Evolutionary conservation across 257 asterid genomes (phyloP), one percentile per base, ranked within the genome.

Genomic region (Lantana camara): DNA sequence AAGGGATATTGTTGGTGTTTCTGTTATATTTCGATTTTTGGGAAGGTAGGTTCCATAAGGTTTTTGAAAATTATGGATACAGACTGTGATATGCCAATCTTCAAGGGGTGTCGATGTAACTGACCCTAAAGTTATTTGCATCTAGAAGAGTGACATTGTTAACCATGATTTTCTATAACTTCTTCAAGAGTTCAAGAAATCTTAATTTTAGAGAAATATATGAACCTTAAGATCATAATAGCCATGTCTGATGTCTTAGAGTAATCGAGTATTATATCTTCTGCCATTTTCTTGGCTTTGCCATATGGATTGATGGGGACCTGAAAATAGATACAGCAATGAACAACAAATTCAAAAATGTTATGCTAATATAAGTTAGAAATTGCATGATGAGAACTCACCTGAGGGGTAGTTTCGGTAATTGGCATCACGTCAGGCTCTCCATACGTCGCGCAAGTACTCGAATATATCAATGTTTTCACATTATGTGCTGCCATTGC

Each of bases 221-320:
- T 70, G 20, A 30, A 82, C 94, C 95, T 86, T 67, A 89, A 76
- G 73, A 89, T 82, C 96, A 89, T 89, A 64, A 89, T 73, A 72
- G 89, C 95, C 89, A 89, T 89, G 69, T 86, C 60, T 9, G 89
- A 75, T 63, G 88, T 89, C 81, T 84, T 89, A 6, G 88, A 78
- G 73, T 77, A 86, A 73, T 89, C 97, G 37, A 82, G 56, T 50
- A 89, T 89, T 47, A 86, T 89, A 69, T 89, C 97, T 75, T 89
- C 96, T 4, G 96, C 90, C 96, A 89, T 89, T 80, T 89, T 89
- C 89, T 89, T 89, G 48, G 96, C 96, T 59, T 89, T 89, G n/a
- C 95, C 97, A 64, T 89, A 89, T 60, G 97, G 94, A 72, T 86
- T 89, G 29, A 85, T 90, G 16, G 96, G 96, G 32, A 71, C 64